A percentile compares a stretch with the other conserved stretches of the same genome.
These are phyloP conservation scores for Populus nigra DNA, from an alignment of 345 rosid genomes.

Conservation along the genomic window DNA sequence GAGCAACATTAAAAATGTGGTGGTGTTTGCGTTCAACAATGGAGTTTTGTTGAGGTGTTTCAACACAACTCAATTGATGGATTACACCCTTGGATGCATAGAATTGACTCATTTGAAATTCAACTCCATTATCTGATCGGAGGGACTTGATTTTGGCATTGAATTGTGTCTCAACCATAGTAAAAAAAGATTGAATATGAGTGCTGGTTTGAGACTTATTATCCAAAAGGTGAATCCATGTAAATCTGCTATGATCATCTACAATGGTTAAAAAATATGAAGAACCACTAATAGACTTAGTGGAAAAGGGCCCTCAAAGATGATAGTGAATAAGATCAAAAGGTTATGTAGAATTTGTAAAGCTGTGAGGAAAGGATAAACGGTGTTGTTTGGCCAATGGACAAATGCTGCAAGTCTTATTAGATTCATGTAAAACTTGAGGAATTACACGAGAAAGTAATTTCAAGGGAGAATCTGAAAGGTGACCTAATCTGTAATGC, in stretches of 20 bases:
- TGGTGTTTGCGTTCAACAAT: neutral
- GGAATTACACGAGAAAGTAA: no score
- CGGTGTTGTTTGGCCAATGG: no score
- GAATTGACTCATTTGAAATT: neutral
- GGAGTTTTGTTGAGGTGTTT: neutral
- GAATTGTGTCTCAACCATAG: neutral
- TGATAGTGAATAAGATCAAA: neutral
- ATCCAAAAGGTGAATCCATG: neutral
- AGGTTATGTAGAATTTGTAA: neutral
- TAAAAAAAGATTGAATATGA: neutral
- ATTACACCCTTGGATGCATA: rapidly evolving
- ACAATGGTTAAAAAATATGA: neutral
- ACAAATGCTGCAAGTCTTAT: no score
- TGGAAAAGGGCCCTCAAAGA: neutral
- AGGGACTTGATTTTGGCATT: neutral
- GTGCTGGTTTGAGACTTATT: neutral
- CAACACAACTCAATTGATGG: neutral
- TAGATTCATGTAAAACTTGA: no score
- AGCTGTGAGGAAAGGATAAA: no score
- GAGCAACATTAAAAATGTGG: neutral
- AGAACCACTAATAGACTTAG: neutral
- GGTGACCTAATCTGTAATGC: no score
- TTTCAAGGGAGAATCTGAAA: rapidly evolving
- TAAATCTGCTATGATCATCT: neutral
- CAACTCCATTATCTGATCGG: neutral